Base-by-base conservation (phyloP, 2,329 filamentous ascomycete species). In the Pezizomycotina sp. region DNA sequence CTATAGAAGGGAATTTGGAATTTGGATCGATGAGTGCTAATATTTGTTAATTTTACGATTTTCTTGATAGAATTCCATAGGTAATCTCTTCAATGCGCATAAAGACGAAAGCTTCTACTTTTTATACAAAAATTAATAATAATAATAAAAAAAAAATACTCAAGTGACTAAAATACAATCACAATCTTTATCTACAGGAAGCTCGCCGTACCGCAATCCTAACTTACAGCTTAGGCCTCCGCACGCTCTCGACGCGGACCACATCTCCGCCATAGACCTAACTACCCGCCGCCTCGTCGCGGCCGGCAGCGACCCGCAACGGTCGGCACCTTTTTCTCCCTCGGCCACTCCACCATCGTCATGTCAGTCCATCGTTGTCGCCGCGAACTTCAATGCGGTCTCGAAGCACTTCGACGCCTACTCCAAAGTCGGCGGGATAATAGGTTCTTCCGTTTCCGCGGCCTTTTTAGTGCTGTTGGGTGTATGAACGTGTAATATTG, bases 221-320 rank as follows among this genome's bases (percentile, higher is more conserved):
- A 1, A 75, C 84, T 16, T 95, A 91, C 57, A 81, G 81, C 0
- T 68, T 95, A 7, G 86, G 86, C 2, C 68, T 95, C 8, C 77
- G 26, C 86, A 95, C 62, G 86, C 86, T n/a, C 71, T 95, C 27
- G 89, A 95, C 53, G 89, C 86, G n/a, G 86, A 95, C 58, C 89
- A 95, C 54, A 80, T 80, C 47, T 73, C 71, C 25, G 86, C 84
- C 46, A 98, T 95, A 51, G 86, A 95, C 58, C 68, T 95, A 23
- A 92, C 91, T 75, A 95, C 89, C 1, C 69, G 89, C 3, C 74
- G 86, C 5, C 69, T 95, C 15, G 72, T 95, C 23, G 84, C 84
- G 0, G 70, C 79, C 0, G 83, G 82, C 81, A 89, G 53, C 71
- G 71, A 2, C 84, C 86, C 2, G 83, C 91, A 7, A 86, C 84